Evolutionary conservation across 495 filamentous ascomycete genomes (phyloP).

Genomic region (Hypoxylon intermedium): DNA sequence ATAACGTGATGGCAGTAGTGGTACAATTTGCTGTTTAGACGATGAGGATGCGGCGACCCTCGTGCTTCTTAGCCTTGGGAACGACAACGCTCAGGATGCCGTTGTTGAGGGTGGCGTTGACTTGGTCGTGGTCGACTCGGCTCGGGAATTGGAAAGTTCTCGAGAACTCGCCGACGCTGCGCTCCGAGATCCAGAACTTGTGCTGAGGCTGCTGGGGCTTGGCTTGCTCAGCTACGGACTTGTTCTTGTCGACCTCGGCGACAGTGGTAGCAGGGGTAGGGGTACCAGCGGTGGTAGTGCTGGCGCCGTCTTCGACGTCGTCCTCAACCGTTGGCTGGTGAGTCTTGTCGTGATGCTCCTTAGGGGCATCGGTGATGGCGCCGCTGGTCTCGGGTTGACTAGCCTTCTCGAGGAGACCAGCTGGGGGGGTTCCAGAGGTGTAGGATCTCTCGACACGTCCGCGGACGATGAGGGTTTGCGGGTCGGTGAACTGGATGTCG

Average conservation of each 20-base stretch:
- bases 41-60: conserved; percentile 40
- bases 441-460: conserved; percentile 70
- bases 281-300: conserved; percentile 5
- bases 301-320: conserved; percentile 39
- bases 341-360: conserved; percentile 49
- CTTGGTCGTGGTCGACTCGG: conserved; percentile 76
- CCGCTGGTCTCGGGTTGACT: conserved; percentile 22
- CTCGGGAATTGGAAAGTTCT: conserved; percentile 79
- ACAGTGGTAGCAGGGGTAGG: conserved; percentile 26
- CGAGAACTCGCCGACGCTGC: conserved; percentile 79
- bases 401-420: conserved; percentile 42
- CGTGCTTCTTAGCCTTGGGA: conserved; percentile 71
- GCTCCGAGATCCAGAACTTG: conserved; percentile 84
- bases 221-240: conserved; percentile 39
- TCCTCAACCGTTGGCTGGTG: conserved; percentile 73
- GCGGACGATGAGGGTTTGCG: conserved; percentile 74
- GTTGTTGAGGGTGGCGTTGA: conserved; percentile 77
- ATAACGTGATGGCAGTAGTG: too few species aligned
- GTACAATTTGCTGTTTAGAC: conserved; percentile 19
- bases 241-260: conserved; percentile 40
- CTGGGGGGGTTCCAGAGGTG: conserved; percentile 51
- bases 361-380: conserved; percentile 46
- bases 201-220: conserved; percentile 48
- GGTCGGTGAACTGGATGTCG: conserved; percentile 83
- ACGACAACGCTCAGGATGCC: conserved; percentile 75